phyloP scores from a whole-genome alignment of 2,329 filamentous ascomycete genomes.

The Trichoderma sp. region DNA sequence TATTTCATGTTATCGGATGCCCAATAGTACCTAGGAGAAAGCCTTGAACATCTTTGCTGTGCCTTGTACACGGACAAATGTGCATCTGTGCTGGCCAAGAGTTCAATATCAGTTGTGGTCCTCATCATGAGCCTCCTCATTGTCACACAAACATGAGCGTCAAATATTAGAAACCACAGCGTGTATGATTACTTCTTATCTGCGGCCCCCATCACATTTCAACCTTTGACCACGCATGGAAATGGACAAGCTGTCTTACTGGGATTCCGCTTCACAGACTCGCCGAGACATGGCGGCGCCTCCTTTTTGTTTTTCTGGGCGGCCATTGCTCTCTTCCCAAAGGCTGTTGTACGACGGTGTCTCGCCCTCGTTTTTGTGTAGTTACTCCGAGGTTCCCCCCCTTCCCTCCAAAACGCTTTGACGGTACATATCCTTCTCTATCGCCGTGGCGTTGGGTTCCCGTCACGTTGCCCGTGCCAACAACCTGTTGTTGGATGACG shows the following conservation, averaged over 20 bases:
- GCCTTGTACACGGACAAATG: background rate
- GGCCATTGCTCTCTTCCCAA: background rate
- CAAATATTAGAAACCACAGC: background rate
- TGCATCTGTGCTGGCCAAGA: background rate
- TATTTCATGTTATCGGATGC: background rate
- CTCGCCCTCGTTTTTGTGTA: background rate
- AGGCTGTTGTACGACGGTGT: background rate
- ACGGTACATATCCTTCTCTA: background rate
- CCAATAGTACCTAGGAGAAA: too few species aligned
- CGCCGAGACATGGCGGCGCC: slow-evolving; percentile 24
- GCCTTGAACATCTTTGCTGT: background rate
- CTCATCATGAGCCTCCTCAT: background rate
- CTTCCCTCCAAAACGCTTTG: background rate
- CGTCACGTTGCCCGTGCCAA: background rate
- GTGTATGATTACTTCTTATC: background rate
- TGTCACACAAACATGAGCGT: background rate
- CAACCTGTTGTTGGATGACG: background rate
- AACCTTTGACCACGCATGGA: background rate
- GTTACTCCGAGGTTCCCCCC: background rate
- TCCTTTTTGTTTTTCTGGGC: background rate
- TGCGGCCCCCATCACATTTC: background rate
- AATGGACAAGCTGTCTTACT: background rate
- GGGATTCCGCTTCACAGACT: slow-evolving; percentile 16
- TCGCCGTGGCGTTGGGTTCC: slow-evolving; percentile 6
- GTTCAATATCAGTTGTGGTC: background rate